Base-by-base conservation (phyloP, 2,329 filamentous ascomycete species). In the Orbilia blumenaviensis region DNA sequence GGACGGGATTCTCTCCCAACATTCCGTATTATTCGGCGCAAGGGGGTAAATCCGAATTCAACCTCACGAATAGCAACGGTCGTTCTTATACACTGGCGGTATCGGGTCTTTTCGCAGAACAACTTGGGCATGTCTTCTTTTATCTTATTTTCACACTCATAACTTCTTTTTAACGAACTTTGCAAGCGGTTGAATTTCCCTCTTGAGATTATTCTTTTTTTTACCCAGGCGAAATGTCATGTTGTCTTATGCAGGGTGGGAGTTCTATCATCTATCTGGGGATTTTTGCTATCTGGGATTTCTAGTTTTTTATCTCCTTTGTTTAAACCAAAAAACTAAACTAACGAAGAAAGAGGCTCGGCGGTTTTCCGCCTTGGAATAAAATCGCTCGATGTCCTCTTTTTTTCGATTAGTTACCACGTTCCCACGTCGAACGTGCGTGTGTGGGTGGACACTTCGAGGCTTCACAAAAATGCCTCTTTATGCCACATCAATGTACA, bases 201-300 rank as follows among this genome's bases (percentile, higher is more conserved):
- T 52, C 50, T 23, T 32, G 12, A 32, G 14, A 16, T 60, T 42
- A 27, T 60, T 60, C 60, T 48, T 67, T 60, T 60, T 67, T 67
- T 72, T 66, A 72, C 58, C 67, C 67, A 50, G 67, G 67, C 67
- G 67, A 72, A 72, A 54, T 71, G 36, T 72, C 58, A 56, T 60
- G 67, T 72, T 72, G 48, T 72, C 32, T 72, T 64, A 56, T 62
- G 67, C 67, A 72, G 67, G 67, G 67, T 64, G 67, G 66, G 67
- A 72, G 67, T 72, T 72, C 52, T 46, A 61, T 61, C 36, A 44
- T 61, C 36, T 61, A 42, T 44, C 41, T 46, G 56, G 56, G 56
- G 56, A 61, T 64, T 61, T 48, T 68, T 42, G 50, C 48, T 56
- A 58, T 60, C 46, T 58, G 56, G 66, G 54, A 42, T 60, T 64